Evolutionary conservation across 2,329 filamentous ascomycete genomes (phyloP).

Genomic region (Fusarium graminum): DNA sequence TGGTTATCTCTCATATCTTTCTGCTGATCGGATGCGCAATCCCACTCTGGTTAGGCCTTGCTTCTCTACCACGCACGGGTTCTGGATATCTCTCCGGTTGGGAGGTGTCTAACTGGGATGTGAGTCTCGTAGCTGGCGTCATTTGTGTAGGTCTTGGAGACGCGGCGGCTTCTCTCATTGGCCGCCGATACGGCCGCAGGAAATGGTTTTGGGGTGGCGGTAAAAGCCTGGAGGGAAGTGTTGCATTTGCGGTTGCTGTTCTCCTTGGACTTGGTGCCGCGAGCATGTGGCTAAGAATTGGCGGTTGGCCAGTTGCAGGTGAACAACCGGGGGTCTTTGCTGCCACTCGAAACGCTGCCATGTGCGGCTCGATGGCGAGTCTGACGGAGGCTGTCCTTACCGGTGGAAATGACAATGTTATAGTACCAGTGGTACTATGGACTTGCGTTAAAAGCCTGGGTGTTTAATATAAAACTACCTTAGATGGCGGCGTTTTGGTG

Average conservation of each 20-base stretch:
- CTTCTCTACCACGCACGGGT: conserved; percentile 72
- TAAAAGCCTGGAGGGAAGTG: conserved; percentile 90
- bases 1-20: conserved; percentile 97
- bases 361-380: conserved; percentile 85
- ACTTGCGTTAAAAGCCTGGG: conserved; percentile 85
- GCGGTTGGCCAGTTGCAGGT: conserved; percentile 74
- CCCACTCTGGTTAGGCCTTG: conserved; percentile 89
- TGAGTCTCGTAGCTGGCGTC: conserved; percentile 92
- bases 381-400: conserved; percentile 95
- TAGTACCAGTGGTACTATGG: conserved; percentile 95
- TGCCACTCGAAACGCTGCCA: conserved; percentile 72
- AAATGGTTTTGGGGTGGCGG: conserved; percentile 99
- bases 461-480: conserved; percentile 56
- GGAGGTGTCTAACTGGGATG: conserved; percentile 79
- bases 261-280: conserved; percentile 78
- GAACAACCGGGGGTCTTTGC: conserved; percentile 55
- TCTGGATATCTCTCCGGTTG: conserved; percentile 74
- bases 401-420: conserved; percentile 97
- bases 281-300: conserved; percentile 79
- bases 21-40: conserved; percentile 95
- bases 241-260: conserved; percentile 86
- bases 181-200: conserved; percentile 83
- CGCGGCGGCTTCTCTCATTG: conserved; percentile 90
- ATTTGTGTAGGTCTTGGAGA: conserved; percentile 96
- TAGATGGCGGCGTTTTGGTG: conserved; percentile 32